These are phyloP conservation scores for Silybum marianum DNA, from an alignment of 129 eudicot genomes.

Conservation along the genomic window DNA sequence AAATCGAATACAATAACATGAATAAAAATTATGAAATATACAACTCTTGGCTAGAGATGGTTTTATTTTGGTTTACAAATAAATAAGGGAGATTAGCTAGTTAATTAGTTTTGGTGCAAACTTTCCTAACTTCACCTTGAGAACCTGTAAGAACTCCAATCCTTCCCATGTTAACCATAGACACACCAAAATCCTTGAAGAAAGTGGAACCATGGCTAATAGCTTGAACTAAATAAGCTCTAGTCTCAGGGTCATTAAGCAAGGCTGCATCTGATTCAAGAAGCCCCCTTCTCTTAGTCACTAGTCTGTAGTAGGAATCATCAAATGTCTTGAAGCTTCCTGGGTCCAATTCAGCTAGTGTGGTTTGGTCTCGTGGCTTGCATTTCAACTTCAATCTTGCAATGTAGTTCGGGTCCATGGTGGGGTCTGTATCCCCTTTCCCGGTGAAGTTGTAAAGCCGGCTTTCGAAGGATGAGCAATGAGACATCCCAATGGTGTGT, in stretches of 20 bases:
- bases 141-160: conserved; percentile 71
- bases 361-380: conserved; percentile 38
- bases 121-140: conserved; percentile 62
- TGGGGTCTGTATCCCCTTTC: conserved; percentile 62
- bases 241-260: conserved; percentile 43
- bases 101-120: conserved; percentile 39
- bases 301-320: conserved; percentile 36
- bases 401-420: conserved; percentile 57
- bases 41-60: too few species aligned
- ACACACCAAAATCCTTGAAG: conserved; percentile 54
- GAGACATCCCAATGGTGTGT: conserved; percentile 70
- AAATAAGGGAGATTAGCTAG: neutral
- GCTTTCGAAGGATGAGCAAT: conserved; percentile 44
- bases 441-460: conserved; percentile 80
- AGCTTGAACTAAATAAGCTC: conserved; percentile 43
- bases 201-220: conserved; percentile 43
- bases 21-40: too few species aligned
- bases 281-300: conserved; percentile 53
- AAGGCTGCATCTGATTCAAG: conserved; percentile 61
- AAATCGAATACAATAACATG: neutral
- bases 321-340: conserved; percentile 64
- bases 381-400: conserved; percentile 46
- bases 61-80: neutral
- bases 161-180: conserved; percentile 67
- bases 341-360: conserved; percentile 66